Percentiles rank a stretch among this genome's conserved stretches.
These are phyloP conservation scores for Acacia crassicarpa DNA, from an alignment of 306 rosid genomes.

Conservation along the genomic window DNA sequence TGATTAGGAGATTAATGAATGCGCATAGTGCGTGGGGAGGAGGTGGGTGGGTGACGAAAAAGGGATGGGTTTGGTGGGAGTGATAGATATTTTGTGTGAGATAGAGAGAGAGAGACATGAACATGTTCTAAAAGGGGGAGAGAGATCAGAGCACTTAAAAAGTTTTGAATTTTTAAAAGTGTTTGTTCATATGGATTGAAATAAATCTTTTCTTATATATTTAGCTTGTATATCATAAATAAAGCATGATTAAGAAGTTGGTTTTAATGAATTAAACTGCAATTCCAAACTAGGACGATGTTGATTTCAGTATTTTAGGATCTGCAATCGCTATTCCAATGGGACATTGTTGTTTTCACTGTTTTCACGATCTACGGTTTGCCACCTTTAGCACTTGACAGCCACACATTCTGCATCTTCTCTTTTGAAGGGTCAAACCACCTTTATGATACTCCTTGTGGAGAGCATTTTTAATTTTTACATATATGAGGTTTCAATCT, in stretches of 20 bases:
- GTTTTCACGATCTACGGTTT: conserved; percentile 4
- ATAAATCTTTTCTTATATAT: too few relatives aligned
- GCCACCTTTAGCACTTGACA: conserved; percentile 25
- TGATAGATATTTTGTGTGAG: not conserved
- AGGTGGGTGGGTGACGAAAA: not conserved
- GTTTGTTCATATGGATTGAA: too few relatives aligned
- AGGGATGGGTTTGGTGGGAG: not conserved
- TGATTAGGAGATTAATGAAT: not conserved
- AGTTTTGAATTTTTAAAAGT: too few relatives aligned
- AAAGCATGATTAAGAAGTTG: too few relatives aligned
- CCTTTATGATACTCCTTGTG: not conserved
- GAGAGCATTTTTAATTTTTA: not conserved
- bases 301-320: not conserved
- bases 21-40: not conserved
- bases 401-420: conserved; percentile 30
- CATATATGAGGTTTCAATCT: not conserved
- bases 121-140: not conserved
- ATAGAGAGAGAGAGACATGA: not conserved
- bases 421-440: conserved; percentile 16
- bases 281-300: too few relatives aligned
- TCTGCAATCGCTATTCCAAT: not conserved
- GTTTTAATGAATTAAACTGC: too few relatives aligned
- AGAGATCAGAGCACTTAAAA: not conserved
- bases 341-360: not conserved
- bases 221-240: too few relatives aligned